Conservation (phyloP, 192 early-diverging fungal genomes). For the Fimicolochytrium jonesii region DNA sequence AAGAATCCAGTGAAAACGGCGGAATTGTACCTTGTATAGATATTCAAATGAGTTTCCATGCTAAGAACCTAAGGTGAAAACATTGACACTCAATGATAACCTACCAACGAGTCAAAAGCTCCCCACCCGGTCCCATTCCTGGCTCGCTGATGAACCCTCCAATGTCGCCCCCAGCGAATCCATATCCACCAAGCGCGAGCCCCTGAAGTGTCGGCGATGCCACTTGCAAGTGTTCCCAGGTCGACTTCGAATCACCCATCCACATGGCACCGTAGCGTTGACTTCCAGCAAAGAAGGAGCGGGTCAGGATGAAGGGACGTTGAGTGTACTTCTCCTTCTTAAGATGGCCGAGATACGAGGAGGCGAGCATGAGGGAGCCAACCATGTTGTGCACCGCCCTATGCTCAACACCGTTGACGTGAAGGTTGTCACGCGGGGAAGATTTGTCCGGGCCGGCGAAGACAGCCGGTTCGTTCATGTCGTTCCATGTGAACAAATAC, state of each 20-base stretch:
- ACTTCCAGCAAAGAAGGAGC: conserved; percentile 89
- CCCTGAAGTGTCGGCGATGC: conserved; percentile 83
- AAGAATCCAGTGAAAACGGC: conserved; percentile 92
- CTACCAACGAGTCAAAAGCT: conserved; percentile 90
- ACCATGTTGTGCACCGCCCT: conserved; percentile 91
- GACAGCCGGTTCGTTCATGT: conserved; percentile 81
- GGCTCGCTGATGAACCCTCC: conserved; percentile 94
- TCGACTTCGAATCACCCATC: conserved; percentile 91
- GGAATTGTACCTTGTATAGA: no score
- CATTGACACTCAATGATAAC: no score
- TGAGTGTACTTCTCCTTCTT: conserved; percentile 22
- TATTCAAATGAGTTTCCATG: no score
- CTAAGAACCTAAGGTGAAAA: no score
- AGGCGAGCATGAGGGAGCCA: conserved; percentile 76
- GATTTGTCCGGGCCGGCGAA: conserved; percentile 79
- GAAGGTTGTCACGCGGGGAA: conserved; percentile 84
- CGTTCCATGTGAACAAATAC: conserved; percentile 88
- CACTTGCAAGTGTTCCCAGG: conserved; percentile 75
- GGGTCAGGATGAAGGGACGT: conserved; percentile 89
- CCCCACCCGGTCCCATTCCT: conserved; percentile 79
- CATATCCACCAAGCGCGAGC: conserved; percentile 75
- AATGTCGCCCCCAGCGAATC: conserved; percentile 84
- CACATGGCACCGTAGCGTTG: conserved; percentile 92
- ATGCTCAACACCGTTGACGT: conserved; percentile 83
- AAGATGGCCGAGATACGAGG: conserved; percentile 75